Conservation (phyloP, 495 filamentous ascomycete species). For the Penicillium ucsense region DNA sequence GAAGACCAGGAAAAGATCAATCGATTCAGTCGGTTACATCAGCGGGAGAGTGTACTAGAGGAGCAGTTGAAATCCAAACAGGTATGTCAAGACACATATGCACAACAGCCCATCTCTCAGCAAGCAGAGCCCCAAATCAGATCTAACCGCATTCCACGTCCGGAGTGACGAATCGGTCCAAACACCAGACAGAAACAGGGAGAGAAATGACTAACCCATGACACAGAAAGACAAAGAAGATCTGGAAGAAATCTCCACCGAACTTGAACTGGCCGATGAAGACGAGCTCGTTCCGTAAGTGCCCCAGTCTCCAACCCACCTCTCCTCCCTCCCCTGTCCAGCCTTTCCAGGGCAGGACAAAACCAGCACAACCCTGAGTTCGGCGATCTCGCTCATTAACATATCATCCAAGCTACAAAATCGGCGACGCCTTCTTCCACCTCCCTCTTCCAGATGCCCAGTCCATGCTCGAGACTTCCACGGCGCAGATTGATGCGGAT, state of each 20-base stretch:
- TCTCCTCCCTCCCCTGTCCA: not conserved
- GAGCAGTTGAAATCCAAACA: conserved; percentile 75
- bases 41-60: conserved; percentile 66
- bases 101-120: too few relatives aligned
- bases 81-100: conserved; percentile 38
- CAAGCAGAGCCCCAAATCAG: too few relatives aligned
- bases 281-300: conserved; percentile 83
- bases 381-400: not conserved
- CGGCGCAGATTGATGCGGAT: conserved; percentile 62
- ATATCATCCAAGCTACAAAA: conserved; percentile 65
- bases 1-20: conserved; percentile 99
- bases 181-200: too few relatives aligned
- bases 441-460: conserved; percentile 77
- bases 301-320: not conserved
- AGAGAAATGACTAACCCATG: not conserved
- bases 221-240: conserved; percentile 95
- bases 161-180: too few relatives aligned
- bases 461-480: conserved; percentile 63
- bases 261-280: conserved; percentile 92
- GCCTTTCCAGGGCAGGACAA: too few relatives aligned
- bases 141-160: too few relatives aligned
- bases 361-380: too few relatives aligned
- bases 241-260: conserved; percentile 79
- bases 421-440: conserved; percentile 90
- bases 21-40: conserved; percentile 89